Evolutionary conservation across 352 stramenopile genomes (phyloP).

Genomic region (Globisporangium emineosum): DNA sequence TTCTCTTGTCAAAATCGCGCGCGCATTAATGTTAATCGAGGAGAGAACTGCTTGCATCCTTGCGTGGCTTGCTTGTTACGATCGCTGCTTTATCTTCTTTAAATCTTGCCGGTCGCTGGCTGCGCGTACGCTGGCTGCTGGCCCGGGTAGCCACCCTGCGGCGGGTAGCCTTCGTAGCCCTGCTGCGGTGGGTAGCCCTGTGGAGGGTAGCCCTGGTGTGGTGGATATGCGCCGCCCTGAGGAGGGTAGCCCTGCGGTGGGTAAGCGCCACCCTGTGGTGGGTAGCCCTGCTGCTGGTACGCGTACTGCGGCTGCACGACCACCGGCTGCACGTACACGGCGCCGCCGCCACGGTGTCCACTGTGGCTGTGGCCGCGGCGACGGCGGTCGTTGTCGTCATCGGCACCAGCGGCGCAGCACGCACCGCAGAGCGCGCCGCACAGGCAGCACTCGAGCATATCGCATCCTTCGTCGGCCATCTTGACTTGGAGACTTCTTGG

Average conservation of each 20-base stretch:
- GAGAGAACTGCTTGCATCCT: background rate
- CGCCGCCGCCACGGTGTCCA: slow-evolving; percentile 19
- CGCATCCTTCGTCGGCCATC: slow-evolving; percentile 61
- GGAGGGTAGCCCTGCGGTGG: slow-evolving; percentile 43
- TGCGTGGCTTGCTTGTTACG: background rate
- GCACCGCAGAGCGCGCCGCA: slow-evolving; percentile 71
- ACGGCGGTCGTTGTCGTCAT: slow-evolving; percentile 33
- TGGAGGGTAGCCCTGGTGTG: slow-evolving; percentile 27
- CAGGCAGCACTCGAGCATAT: slow-evolving; percentile 77
- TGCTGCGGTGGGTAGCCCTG: slow-evolving; percentile 34
- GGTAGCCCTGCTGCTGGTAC: slow-evolving; percentile 28
- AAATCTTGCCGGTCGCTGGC: slow-evolving; percentile 12
- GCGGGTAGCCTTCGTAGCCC: slow-evolving; percentile 13
- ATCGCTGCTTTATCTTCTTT: background rate
- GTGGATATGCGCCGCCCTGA: slow-evolving; percentile 27
- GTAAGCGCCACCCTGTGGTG: slow-evolving; percentile 30
- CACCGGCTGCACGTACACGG: slow-evolving; percentile 77
- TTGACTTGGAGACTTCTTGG: background rate
- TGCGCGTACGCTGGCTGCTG: slow-evolving; percentile 12
- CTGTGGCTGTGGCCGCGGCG: slow-evolving; percentile 32
- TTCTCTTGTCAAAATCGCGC: background rate
- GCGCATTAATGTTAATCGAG: too few relatives aligned
- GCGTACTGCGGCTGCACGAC: slow-evolving; percentile 45
- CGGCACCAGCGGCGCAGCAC: slow-evolving; percentile 55
- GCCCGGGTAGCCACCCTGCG: slow-evolving; percentile 24